A percentile compares a stretch with the other conserved stretches of the same genome.
These are phyloP conservation scores for Lichenothelia convexa DNA, from an alignment of 495 filamentous ascomycete genomes.

Conservation along the genomic window DNA sequence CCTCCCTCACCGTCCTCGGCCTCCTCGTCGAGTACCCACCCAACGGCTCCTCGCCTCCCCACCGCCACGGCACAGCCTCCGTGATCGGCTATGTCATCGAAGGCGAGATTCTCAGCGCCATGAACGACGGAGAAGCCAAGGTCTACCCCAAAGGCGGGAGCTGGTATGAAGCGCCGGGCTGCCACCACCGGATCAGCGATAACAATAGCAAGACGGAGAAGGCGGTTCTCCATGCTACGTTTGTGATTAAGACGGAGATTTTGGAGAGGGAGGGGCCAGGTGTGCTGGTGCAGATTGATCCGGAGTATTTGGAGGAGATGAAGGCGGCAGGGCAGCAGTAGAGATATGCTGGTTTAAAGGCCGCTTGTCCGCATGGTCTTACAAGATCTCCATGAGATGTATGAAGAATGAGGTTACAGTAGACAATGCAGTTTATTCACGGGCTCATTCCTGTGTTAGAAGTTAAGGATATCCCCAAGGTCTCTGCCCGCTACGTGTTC, in stretches of 20 bases:
- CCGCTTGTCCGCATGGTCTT: too few relatives aligned
- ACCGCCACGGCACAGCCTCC: slow-evolving; percentile 22
- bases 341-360: too few relatives aligned
- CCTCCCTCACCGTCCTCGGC: slow-evolving; percentile 21
- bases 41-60: slow-evolving; percentile 24
- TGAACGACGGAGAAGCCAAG: slow-evolving; percentile 24
- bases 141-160: slow-evolving; percentile 14
- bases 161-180: slow-evolving; percentile 28
- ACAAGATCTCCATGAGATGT: too few relatives aligned
- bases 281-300: slow-evolving; percentile 18
- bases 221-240: slow-evolving; percentile 16
- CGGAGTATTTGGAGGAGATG: slow-evolving; percentile 17
- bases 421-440: too few relatives aligned
- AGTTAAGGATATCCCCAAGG: too few relatives aligned
- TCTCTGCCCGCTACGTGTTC: too few relatives aligned
- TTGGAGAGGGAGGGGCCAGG: slow-evolving; percentile 17
- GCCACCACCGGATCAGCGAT: slow-evolving; percentile 25
- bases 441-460: too few relatives aligned
- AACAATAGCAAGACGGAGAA: slow-evolving; percentile 22
- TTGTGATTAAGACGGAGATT: slow-evolving; percentile 20
- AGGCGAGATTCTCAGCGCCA: slow-evolving; percentile 22
- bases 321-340: too few relatives aligned
- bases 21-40: slow-evolving; percentile 21
- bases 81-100: slow-evolving; percentile 20
- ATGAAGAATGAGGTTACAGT: too few relatives aligned